These are phyloP conservation scores for Fragaria vesca DNA, from an alignment of 306 rosid species.

Conservation along the genomic window DNA sequence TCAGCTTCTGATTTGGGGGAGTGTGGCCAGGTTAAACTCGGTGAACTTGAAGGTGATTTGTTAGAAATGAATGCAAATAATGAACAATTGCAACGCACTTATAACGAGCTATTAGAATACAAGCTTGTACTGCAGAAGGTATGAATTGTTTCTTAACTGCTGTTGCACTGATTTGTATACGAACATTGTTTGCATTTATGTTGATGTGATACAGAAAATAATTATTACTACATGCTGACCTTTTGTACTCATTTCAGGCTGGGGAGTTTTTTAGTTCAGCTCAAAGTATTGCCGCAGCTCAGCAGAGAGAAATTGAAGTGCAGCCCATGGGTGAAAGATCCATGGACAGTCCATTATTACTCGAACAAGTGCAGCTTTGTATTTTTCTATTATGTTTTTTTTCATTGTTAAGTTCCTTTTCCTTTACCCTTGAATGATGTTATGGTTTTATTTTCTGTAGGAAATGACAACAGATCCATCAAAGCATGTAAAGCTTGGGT, in stretches of 20 bases:
- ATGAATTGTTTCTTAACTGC: constrained; percentile 20
- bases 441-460: constrained; percentile 34
- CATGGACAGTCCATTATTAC: constrained; percentile 71
- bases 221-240: not conserved
- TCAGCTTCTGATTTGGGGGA: constrained; percentile 11
- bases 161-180: not conserved
- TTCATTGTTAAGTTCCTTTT: constrained; percentile 15
- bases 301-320: constrained; percentile 52
- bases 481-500: constrained; percentile 74
- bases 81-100: constrained; percentile 62
- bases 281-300: constrained; percentile 52
- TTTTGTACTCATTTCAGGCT: constrained; percentile 45
- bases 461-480: constrained; percentile 46
- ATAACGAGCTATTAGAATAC: constrained; percentile 70
- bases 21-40: constrained; percentile 55
- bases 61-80: constrained; percentile 67
- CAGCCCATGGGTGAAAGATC: constrained; percentile 48
- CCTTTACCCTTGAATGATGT: constrained; percentile 17
- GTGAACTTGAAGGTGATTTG: constrained; percentile 74
- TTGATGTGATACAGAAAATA: not conserved
- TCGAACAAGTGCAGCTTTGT: constrained; percentile 53
- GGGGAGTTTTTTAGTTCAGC: constrained; percentile 72
- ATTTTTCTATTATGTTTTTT: constrained; percentile 4
- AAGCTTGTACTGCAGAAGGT: constrained; percentile 83
- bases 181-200: not conserved